A percentile compares a stretch with the other conserved stretches of the same genome.
Evolutionary conservation across 768 basidiomycete genomes (phyloP).

Genomic region (Podaxis sp.): DNA sequence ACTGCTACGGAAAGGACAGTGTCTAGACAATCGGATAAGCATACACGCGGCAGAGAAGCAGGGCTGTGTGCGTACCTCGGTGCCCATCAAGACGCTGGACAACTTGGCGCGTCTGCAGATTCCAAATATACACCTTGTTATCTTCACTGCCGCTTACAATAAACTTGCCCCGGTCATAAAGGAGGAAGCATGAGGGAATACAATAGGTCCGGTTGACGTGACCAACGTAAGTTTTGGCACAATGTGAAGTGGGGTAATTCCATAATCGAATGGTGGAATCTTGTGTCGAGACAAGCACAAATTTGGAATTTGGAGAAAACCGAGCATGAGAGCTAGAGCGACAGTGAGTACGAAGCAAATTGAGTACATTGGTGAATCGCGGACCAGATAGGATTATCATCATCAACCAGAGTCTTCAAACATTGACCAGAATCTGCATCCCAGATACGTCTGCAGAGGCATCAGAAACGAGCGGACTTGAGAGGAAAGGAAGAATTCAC

Average conservation of each 20-base stretch:
- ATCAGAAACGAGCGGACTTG: not conserved
- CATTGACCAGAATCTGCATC: slow-evolving; percentile 97
- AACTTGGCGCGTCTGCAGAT: slow-evolving; percentile 78
- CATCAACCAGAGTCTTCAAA: slow-evolving; percentile 94
- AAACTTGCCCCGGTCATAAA: slow-evolving; percentile 53
- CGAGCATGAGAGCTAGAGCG: slow-evolving; percentile 72
- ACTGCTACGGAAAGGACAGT: slow-evolving; percentile 81
- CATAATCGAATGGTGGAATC: slow-evolving; percentile 94
- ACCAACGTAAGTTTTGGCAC: slow-evolving; percentile 90
- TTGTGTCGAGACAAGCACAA: slow-evolving; percentile 87
- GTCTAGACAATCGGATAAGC: slow-evolving; percentile 30
- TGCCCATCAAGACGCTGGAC: slow-evolving; percentile 79
- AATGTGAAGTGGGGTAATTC: slow-evolving; percentile 89
- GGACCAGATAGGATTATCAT: slow-evolving; percentile 92
- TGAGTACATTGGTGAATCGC: slow-evolving; percentile 17
- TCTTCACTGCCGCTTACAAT: slow-evolving; percentile 92
- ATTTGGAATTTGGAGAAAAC: slow-evolving; percentile 92
- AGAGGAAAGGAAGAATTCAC: slow-evolving; percentile 1
- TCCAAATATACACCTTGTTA: slow-evolving; percentile 85
- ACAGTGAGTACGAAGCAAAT: slow-evolving; percentile 11
- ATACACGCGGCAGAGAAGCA: not conserved
- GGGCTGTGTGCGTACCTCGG: slow-evolving; percentile 50
- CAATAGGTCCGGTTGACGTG: slow-evolving; percentile 87
- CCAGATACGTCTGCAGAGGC: slow-evolving; percentile 82
- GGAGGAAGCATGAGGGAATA: slow-evolving; percentile 65